Percentiles rank a stretch among this genome's conserved stretches.
Conservation (phyloP, 495 filamentous ascomycete species). For the Cudoniella acicularis region DNA sequence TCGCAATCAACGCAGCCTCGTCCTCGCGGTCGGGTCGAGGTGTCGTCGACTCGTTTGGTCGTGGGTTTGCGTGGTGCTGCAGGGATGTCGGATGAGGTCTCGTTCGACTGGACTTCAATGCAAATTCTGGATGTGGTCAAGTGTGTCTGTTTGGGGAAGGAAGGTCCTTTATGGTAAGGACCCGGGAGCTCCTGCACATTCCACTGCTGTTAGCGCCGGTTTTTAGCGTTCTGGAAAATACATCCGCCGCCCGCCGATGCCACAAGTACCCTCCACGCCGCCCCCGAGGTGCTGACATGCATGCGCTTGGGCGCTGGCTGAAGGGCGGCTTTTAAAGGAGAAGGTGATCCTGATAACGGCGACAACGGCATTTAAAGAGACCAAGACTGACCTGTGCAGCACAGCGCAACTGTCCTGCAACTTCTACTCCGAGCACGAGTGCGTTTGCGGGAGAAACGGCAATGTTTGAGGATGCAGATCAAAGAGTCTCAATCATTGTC, state of each 20-base stretch:
- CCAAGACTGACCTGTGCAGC: too few relatives aligned
- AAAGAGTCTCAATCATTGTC: too few relatives aligned
- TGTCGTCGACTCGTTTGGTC: not conserved
- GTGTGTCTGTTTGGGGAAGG: not conserved
- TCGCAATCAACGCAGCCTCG: not conserved
- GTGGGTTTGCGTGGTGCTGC: not conserved
- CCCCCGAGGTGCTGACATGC: not conserved
- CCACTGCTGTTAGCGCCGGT: not conserved
- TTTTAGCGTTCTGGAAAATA: too few relatives aligned
- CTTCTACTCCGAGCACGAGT: too few relatives aligned
- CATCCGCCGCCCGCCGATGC: too few relatives aligned
- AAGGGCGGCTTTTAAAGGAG: not conserved
- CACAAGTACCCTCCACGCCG: too few relatives aligned
- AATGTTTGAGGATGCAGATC: too few relatives aligned
- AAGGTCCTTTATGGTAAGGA: not conserved
- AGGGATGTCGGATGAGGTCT: not conserved
- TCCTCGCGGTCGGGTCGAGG: not conserved
- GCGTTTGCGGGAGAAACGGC: too few relatives aligned
- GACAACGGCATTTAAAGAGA: not conserved
- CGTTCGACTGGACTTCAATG: not conserved
- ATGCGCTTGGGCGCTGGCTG: not conserved
- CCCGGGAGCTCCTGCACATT: not conserved
- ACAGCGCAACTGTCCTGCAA: too few relatives aligned
- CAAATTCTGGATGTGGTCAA: not conserved
- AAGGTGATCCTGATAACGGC: not conserved